These are phyloP conservation scores for Globisporangium iwayamae DNA, from an alignment of 352 stramenopile genomes.

Conservation along the genomic window DNA sequence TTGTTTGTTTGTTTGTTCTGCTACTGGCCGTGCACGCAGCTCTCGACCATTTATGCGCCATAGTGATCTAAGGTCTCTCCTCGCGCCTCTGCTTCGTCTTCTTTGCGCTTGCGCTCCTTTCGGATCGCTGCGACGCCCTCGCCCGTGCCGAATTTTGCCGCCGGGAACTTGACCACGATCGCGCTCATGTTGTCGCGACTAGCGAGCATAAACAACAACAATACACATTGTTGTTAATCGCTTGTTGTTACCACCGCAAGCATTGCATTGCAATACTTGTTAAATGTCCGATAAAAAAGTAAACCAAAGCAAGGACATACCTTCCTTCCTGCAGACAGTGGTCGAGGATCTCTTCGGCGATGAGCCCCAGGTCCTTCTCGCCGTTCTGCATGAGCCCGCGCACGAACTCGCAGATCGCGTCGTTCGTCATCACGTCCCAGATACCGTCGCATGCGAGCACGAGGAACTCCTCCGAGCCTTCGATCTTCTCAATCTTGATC, in stretches of 20 bases:
- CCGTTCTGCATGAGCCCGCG: constrained; percentile 67
- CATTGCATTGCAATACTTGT: not conserved
- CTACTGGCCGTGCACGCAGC: not conserved
- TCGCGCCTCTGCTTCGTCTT: constrained; percentile 41
- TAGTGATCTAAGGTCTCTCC: constrained; percentile 18
- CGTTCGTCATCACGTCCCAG: constrained; percentile 93
- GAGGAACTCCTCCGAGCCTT: constrained; percentile 88
- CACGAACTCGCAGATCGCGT: constrained; percentile 86
- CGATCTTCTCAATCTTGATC: constrained; percentile 72
- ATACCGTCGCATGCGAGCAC: constrained; percentile 92
- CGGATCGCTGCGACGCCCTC: constrained; percentile 62
- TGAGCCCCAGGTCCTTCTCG: constrained; percentile 63
- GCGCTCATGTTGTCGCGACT: constrained; percentile 87
- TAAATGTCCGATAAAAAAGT: constrained; percentile 3
- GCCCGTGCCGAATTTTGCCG: constrained; percentile 55
- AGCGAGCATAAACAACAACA: not conserved
- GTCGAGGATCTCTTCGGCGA: constrained; percentile 81
- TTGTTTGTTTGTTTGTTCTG: not conserved
- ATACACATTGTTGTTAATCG: constrained; percentile 7
- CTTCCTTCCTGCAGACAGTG: constrained; percentile 67
- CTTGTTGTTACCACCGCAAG: too few relatives aligned
- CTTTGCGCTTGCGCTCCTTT: constrained; percentile 39
- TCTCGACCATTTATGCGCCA: constrained; percentile 8
- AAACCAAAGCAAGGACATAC: constrained; percentile 20
- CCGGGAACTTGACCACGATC: constrained; percentile 75